These are phyloP conservation scores for Artemisia annua DNA, from an alignment of 129 eudicot genomes.

Conservation along the genomic window DNA sequence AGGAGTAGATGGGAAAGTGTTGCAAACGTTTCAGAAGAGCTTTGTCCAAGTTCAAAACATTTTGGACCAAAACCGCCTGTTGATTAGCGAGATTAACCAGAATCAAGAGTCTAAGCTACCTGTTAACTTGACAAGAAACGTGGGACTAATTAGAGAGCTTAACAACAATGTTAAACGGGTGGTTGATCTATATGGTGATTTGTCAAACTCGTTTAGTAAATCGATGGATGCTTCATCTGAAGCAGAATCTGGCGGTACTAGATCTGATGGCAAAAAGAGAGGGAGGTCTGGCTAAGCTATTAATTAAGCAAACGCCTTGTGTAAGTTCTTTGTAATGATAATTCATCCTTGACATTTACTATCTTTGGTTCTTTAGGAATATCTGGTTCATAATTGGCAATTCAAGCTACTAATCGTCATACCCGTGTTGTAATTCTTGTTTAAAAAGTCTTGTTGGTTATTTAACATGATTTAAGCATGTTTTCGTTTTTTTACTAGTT, in stretches of 20 bases:
- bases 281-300: slow-evolving; percentile 46
- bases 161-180: slow-evolving; percentile 81
- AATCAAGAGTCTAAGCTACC: slow-evolving; percentile 77
- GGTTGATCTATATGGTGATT: slow-evolving; percentile 72
- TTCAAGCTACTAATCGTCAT: slow-evolving; percentile 32
- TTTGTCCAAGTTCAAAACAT: slow-evolving; percentile 78
- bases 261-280: slow-evolving; percentile 71
- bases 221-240: slow-evolving; percentile 76
- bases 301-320: slow-evolving; percentile 8
- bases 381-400: slow-evolving; percentile 31
- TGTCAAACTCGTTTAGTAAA: slow-evolving; percentile 56
- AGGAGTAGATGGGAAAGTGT: slow-evolving; percentile 52
- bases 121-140: slow-evolving; percentile 65
- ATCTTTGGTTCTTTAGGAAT: slow-evolving; percentile 20
- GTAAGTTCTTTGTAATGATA: slow-evolving; percentile 24
- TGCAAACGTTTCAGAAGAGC: slow-evolving; percentile 64
- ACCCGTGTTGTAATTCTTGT: slow-evolving; percentile 31
- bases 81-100: slow-evolving; percentile 74
- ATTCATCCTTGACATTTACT: slow-evolving; percentile 13
- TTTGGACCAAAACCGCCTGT: slow-evolving; percentile 71
- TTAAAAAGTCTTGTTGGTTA: slow-evolving; percentile 26
- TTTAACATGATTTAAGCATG: slow-evolving; percentile 30
- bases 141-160: slow-evolving; percentile 76
- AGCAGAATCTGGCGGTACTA: slow-evolving; percentile 62
- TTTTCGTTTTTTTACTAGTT: slow-evolving; percentile 7